These are phyloP conservation scores for Panicum virgatum DNA, from an alignment of 202 grass and related monocot species.

Conservation along the genomic window DNA sequence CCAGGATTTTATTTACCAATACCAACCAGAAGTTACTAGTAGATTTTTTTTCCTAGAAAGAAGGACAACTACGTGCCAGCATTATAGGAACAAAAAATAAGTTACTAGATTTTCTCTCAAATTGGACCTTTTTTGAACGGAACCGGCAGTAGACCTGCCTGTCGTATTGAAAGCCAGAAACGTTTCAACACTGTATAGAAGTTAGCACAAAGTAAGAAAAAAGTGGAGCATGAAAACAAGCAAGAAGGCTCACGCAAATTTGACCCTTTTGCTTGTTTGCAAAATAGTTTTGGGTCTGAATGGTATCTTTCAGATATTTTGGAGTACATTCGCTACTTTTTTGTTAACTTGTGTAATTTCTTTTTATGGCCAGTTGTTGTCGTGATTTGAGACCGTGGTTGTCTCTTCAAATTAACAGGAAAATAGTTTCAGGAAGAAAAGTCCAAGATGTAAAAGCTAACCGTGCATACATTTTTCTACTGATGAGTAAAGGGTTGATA, in stretches of 20 bases:
- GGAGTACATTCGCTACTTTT: neutral
- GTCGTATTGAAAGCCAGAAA: too few species aligned
- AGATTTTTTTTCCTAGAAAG: neutral
- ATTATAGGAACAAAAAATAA: neutral
- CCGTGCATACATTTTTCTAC: neutral
- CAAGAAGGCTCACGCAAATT: too few species aligned
- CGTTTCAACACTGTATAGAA: too few species aligned
- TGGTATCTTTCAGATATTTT: neutral
- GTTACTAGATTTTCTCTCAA: neutral
- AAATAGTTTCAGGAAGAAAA: neutral
- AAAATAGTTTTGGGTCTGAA: neutral
- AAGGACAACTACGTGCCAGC: neutral
- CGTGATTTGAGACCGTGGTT: neutral
- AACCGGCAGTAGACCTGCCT: too few species aligned
- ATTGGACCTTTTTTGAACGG: neutral
- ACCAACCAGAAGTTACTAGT: neutral
- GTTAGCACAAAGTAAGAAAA: too few species aligned
- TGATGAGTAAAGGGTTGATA: neutral
- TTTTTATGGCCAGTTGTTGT: neutral
- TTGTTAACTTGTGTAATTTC: too few species aligned
- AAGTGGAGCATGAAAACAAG: too few species aligned
- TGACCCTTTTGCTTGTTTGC: neutral
- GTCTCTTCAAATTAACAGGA: neutral
- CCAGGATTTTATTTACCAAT: neutral
- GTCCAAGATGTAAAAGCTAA: neutral